These are phyloP conservation scores for Moricandia moricandioides DNA, from an alignment of 345 rosid genomes.

Conservation along the genomic window DNA sequence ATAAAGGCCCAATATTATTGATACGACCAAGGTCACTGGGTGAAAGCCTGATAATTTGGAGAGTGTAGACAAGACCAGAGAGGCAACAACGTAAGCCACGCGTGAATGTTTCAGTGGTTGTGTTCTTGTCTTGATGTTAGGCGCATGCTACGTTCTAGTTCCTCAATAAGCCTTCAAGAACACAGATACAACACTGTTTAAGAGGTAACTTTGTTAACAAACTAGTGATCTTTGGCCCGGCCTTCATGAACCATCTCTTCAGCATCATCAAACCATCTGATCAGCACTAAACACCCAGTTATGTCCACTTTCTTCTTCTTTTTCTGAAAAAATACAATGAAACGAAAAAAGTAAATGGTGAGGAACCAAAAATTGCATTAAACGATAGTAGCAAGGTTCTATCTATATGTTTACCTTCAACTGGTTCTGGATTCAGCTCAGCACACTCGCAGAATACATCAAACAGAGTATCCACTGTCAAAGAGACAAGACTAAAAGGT, in stretches of 20 bases:
- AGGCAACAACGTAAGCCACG: no score
- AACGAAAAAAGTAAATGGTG: not conserved
- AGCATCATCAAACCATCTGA: constrained; percentile 65
- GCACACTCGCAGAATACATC: constrained; percentile 86
- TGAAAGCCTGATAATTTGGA: no score
- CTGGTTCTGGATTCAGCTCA: constrained; percentile 88
- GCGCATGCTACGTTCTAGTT: no score
- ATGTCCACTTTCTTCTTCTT: constrained; percentile 49
- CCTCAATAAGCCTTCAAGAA: no score
- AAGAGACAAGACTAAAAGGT: constrained; percentile 19
- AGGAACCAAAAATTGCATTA: not conserved
- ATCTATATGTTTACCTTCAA: constrained; percentile 52
- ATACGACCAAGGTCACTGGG: not conserved
- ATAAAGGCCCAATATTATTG: not conserved
- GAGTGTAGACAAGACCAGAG: no score
- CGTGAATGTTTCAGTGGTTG: no score
- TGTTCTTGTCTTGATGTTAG: no score
- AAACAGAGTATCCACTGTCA: constrained; percentile 81
- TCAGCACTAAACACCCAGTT: constrained; percentile 89
- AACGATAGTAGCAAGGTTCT: not conserved
- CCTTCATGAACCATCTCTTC: constrained; percentile 71
- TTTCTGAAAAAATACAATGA: not conserved
- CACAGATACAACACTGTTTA: not conserved
- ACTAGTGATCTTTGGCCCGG: constrained; percentile 27
- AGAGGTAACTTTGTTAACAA: not conserved